Evolutionary conservation across 345 rosid species (phyloP).

Genomic region (Pugionium dolabratum): DNA sequence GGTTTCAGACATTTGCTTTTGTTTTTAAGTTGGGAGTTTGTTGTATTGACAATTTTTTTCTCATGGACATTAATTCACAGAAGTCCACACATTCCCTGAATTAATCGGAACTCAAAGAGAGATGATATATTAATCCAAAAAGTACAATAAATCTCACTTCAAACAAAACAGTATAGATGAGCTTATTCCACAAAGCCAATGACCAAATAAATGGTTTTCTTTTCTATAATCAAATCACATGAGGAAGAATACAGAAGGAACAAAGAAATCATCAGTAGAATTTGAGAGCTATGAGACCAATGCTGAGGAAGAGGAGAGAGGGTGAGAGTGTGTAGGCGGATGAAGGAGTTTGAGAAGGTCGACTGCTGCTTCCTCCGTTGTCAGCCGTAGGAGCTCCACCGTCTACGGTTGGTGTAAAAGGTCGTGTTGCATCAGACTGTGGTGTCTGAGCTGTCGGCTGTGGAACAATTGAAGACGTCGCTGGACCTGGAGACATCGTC

Average conservation of each 20-base stretch:
- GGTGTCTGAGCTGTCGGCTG: conserved; percentile 62
- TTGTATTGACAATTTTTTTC: conserved; percentile 14
- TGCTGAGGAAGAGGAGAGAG: conserved; percentile 46
- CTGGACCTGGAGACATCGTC: conserved; percentile 51
- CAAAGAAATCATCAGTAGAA: conserved; percentile 25
- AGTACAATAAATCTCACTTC: conserved; percentile 12
- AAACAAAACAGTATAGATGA: conserved; percentile 2
- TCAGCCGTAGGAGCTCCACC: conserved; percentile 48
- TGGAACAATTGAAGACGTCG: conserved; percentile 57
- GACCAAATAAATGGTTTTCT: not conserved
- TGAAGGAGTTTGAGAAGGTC: conserved; percentile 59
- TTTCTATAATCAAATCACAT: too few relatives aligned
- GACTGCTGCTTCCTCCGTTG: conserved; percentile 48
- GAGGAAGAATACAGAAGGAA: too few relatives aligned
- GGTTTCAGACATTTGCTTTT: not conserved
- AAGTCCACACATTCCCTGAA: too few relatives aligned
- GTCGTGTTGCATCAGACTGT: conserved; percentile 49
- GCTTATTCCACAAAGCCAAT: conserved; percentile 18
- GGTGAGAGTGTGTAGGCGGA: conserved; percentile 51
- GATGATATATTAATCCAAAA: too few relatives aligned
- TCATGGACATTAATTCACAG: not conserved
- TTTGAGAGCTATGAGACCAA: conserved; percentile 50
- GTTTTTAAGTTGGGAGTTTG: conserved; percentile 1
- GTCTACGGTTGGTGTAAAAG: conserved; percentile 50
- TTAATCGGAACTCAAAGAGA: too few relatives aligned